These are phyloP conservation scores for Cercospora sesami DNA, from an alignment of 2,329 filamentous ascomycete species.

Conservation along the genomic window DNA sequence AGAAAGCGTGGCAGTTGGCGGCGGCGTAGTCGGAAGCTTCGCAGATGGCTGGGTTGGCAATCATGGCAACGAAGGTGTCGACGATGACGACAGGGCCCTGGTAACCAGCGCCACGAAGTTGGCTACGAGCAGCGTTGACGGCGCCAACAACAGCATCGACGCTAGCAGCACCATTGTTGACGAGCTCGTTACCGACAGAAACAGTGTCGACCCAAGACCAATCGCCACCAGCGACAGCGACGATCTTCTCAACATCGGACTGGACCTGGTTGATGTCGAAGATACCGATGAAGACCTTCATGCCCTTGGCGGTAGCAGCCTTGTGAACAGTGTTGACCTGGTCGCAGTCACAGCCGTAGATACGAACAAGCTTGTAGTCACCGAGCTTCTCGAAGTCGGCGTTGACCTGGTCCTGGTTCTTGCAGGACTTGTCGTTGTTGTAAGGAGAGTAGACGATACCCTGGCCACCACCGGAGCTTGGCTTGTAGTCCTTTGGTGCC, in stretches of 20 bases:
- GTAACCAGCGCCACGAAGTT: conserved; percentile 65
- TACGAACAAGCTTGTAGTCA: conserved; percentile 65
- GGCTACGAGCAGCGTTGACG: conserved; percentile 57
- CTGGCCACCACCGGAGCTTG: conserved; percentile 35
- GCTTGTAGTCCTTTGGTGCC: not conserved
- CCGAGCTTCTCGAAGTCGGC: conserved; percentile 62
- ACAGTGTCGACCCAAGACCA: conserved; percentile 72
- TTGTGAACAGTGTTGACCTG: conserved; percentile 64
- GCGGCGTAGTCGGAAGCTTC: conserved; percentile 73
- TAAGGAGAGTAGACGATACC: conserved; percentile 63
- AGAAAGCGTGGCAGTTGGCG: conserved; percentile 82
- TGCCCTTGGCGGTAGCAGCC: conserved; percentile 63
- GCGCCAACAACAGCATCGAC: conserved; percentile 56
- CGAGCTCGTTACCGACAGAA: conserved; percentile 76
- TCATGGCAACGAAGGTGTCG: conserved; percentile 72
- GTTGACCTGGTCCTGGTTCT: conserved; percentile 62
- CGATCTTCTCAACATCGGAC: conserved; percentile 61
- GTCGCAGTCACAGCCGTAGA: conserved; percentile 79
- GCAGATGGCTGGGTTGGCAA: conserved; percentile 71
- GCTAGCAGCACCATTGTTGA: conserved; percentile 61
- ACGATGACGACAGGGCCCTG: conserved; percentile 73
- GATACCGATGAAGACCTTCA: conserved; percentile 74
- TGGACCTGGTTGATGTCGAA: conserved; percentile 62
- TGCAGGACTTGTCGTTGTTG: conserved; percentile 62
- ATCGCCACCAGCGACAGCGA: conserved; percentile 59